Evolutionary conservation across 768 basidiomycete species (phyloP), one percentile per base, ranked within the genome.

Genomic region (Tylopilus cervinicoccineus): DNA sequence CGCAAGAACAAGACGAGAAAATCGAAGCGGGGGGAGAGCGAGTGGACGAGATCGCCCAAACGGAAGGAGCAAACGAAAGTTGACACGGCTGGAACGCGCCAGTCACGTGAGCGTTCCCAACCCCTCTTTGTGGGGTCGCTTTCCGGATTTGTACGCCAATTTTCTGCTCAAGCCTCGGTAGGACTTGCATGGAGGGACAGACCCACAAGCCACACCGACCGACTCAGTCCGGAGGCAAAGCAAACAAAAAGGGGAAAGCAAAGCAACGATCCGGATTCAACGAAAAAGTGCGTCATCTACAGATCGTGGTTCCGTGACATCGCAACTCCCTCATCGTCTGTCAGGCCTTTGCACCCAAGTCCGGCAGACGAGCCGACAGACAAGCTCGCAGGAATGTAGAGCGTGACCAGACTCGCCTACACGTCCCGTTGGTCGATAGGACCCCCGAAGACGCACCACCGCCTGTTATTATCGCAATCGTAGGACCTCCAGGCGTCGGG

Each of bases 401-500:
- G 64, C 81, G 84, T 46, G 93, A 96, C 64, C 95, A 99, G 70
- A 90, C 91, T 2, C 80, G 93, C 36, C 77, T 99, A 1, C 96
- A 99, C 66, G 96, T 98, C 7, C 96, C 96, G 13, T 80, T 96
- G 24, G 90, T 98, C 45, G 86, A 97, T 67, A 81, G 96, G 43
- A 97, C 93, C 10, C 95, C 96, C 5, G 86, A 93, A 52, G 83
- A 87, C 46, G 80, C 84, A 34, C 92, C 96, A 3, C 95, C 96
- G 2, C 96, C 96, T 5, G 82, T 98, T 58, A 81, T 98, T 51
- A 81, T 99, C 29, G 95, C 94, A 23, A 79, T 99, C 42, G 94
- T 97, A 32, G 96, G 96, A 1, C 94, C 96, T 24, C 86, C 94
- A 2, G 96, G 96, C 8, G 96, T 97, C 24, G 96, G 96, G 47